phyloP scores from a whole-genome alignment of 2,329 filamentous ascomycete genomes.

The Fusarium luffae region DNA sequence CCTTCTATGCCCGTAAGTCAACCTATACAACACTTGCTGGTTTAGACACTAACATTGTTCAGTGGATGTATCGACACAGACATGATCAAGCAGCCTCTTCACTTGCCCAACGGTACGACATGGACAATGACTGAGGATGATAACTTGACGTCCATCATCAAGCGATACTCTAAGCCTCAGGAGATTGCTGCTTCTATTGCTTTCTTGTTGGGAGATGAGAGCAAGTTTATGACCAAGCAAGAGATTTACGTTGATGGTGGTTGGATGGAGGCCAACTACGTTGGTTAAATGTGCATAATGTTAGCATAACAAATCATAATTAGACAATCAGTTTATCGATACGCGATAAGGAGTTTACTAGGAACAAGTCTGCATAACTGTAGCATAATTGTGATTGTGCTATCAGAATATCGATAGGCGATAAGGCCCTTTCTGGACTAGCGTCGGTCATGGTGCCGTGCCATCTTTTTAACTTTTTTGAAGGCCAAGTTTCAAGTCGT shows the following conservation, averaged over 20 bases:
- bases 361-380: neutral
- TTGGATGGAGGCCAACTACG: constrained; percentile 44
- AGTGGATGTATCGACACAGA: constrained; percentile 47
- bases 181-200: constrained; percentile 48
- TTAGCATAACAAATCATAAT: neutral
- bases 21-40: accelerated
- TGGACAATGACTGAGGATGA: constrained; percentile 45
- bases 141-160: constrained; percentile 43
- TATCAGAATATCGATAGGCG: neutral
- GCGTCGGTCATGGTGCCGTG: neutral
- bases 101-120: constrained; percentile 39
- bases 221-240: constrained; percentile 47
- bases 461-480: too few relatives aligned
- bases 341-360: neutral
- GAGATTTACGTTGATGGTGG: constrained; percentile 48
- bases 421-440: neutral
- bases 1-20: constrained; percentile 37
- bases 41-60: neutral
- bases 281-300: neutral
- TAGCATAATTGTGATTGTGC: neutral
- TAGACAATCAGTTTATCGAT: neutral
- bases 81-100: constrained; percentile 45
- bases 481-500: too few relatives aligned
- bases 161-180: constrained; percentile 43
- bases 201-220: constrained; percentile 49